A percentile compares a stretch with the other conserved stretches of the same genome.
These are phyloP conservation scores for Penicillium oxalicum DNA, from an alignment of 2,329 filamentous ascomycete species.

Conservation along the genomic window DNA sequence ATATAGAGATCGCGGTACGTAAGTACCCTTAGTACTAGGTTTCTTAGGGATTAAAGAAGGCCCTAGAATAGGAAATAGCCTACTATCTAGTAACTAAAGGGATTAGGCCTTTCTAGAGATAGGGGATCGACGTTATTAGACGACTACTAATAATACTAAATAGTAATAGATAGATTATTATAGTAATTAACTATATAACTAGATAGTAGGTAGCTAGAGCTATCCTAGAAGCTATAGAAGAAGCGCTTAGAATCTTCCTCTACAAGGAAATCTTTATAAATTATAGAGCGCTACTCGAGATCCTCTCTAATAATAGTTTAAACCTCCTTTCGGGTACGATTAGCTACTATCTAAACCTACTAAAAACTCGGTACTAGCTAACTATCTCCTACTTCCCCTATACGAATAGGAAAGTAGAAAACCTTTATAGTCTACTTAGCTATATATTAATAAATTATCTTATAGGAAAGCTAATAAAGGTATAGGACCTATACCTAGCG, in stretches of 20 bases:
- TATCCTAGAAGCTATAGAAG: neutral
- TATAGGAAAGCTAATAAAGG: constrained; percentile 5
- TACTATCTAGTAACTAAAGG: neutral
- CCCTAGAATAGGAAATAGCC: neutral
- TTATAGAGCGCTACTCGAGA: neutral
- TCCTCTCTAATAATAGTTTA: neutral
- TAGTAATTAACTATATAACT: constrained; percentile 2
- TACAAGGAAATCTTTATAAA: constrained; percentile 2
- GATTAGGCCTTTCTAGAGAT: neutral
- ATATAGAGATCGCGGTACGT: neutral
- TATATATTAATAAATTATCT: too few relatives aligned
- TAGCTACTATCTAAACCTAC: neutral
- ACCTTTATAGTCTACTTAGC: too few relatives aligned
- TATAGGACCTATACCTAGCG: constrained; percentile 4
- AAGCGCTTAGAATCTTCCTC: neutral
- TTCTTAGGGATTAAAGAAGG: neutral
- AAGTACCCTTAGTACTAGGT: neutral
- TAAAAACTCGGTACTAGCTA: too few relatives aligned
- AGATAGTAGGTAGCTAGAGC: neutral
- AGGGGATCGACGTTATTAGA: constrained; percentile 1
- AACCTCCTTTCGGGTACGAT: neutral
- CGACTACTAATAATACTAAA: neutral
- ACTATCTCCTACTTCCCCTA: too few relatives aligned
- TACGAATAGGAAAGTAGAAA: too few relatives aligned
- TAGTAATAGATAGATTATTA: neutral